Conservation (phyloP, 2,329 filamentous ascomycete genomes). For the Coniochaeta hoffmannii region DNA sequence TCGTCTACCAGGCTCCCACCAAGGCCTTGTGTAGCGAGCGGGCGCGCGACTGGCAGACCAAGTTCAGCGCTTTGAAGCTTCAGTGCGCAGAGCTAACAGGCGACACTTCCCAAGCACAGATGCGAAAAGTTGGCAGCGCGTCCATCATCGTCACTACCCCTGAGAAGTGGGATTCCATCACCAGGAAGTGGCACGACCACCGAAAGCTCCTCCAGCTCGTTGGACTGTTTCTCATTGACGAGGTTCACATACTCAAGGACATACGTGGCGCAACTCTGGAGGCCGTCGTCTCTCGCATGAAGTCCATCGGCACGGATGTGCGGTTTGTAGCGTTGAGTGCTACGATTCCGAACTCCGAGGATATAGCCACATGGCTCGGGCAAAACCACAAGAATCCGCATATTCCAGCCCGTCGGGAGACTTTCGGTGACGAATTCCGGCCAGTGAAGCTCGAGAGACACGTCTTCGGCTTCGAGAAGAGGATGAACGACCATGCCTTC, state of each 20-base stretch:
- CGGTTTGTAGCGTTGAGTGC: conserved; percentile 78
- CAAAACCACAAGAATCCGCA: conserved; percentile 51
- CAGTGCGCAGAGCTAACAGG: conserved; percentile 73
- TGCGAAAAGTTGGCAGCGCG: conserved; percentile 62
- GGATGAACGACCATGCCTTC: conserved; percentile 67
- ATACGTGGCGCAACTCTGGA: conserved; percentile 72
- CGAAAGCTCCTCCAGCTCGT: conserved; percentile 66
- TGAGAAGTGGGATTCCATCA: conserved; percentile 89
- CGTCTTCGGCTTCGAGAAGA: conserved; percentile 63
- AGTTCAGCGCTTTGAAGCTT: conserved; percentile 61
- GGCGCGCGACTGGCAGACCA: conserved; percentile 68
- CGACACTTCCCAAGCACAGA: conserved; percentile 62
- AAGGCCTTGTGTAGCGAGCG: conserved; percentile 77
- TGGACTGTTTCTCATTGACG: conserved; percentile 76
- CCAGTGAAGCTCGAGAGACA: conserved; percentile 71
- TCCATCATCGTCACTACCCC: conserved; percentile 82
- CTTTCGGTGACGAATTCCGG: conserved; percentile 72
- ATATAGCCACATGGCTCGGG: conserved; percentile 75
- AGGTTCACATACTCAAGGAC: conserved; percentile 82
- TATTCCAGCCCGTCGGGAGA: conserved; percentile 57
- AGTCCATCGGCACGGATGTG: conserved; percentile 65
- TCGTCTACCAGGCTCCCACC: conserved; percentile 78
- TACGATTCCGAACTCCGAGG: conserved; percentile 74
- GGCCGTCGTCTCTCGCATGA: conserved; percentile 81
- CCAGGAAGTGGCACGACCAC: conserved; percentile 79